phyloP scores from a whole-genome alignment of 1,284 basidiomycete genomes.

The Ustilago xerochloae region DNA sequence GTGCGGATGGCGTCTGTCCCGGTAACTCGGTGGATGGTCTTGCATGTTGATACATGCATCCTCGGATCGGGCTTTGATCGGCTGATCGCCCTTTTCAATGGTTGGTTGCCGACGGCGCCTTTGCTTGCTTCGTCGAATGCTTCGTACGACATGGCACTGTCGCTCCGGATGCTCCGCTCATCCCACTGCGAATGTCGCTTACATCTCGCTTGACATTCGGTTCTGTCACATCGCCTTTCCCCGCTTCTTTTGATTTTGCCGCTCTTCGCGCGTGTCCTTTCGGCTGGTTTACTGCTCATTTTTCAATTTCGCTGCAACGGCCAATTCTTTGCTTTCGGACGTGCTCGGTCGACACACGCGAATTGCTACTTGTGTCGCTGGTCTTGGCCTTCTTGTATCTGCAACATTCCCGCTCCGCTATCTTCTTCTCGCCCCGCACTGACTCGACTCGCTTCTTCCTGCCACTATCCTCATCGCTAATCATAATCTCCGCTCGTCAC shows the following conservation, averaged over 20 bases:
- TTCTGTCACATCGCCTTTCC: slow-evolving; percentile 4
- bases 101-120: background rate
- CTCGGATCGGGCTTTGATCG: slow-evolving; percentile 3
- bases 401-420: slow-evolving; percentile 4
- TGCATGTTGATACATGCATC: background rate
- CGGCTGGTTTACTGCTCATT: background rate
- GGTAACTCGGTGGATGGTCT: background rate
- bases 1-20: too few species aligned
- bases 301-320: slow-evolving; percentile 11
- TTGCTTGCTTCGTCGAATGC: too few species aligned
- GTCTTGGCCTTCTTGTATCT: slow-evolving; percentile 3
- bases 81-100: background rate
- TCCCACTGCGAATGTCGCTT: too few species aligned
- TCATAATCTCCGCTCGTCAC: too few species aligned
- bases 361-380: background rate
- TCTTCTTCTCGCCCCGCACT: slow-evolving; percentile 14
- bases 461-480: background rate
- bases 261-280: slow-evolving; percentile 2
- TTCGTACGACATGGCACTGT: too few species aligned
- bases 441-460: slow-evolving; percentile 14
- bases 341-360: slow-evolving; percentile 30
- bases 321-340: slow-evolving; percentile 17
- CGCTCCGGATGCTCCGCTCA: too few species aligned
- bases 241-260: background rate
- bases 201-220: background rate